phyloP scores from a whole-genome alignment of 2,329 filamentous ascomycete genomes.

The Curvularia spicifera region DNA sequence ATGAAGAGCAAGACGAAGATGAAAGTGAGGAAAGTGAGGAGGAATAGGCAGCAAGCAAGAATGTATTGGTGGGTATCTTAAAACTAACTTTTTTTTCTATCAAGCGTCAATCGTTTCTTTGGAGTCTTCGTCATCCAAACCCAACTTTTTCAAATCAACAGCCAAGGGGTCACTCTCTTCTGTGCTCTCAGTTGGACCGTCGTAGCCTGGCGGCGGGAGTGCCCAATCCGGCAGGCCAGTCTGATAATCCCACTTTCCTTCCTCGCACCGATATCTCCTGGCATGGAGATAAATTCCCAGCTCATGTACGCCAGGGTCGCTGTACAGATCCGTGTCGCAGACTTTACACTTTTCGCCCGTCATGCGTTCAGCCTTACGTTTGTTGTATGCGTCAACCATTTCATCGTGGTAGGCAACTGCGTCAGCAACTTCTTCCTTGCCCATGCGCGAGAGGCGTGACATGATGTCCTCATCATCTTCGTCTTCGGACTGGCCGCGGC shows the following conservation, averaged over 20 bases:
- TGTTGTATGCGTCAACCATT: constrained; percentile 89
- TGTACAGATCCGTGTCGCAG: constrained; percentile 89
- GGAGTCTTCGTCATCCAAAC: constrained; percentile 34
- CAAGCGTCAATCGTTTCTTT: neutral
- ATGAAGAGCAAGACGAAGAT: neutral
- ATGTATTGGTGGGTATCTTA: constrained; percentile 17
- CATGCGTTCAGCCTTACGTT: constrained; percentile 90
- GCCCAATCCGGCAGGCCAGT: constrained; percentile 88
- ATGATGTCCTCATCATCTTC: constrained; percentile 91
- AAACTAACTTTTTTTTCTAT: constrained; percentile 7
- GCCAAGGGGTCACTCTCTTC: constrained; percentile 55
- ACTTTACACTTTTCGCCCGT: constrained; percentile 81
- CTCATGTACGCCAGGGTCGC: constrained; percentile 88
- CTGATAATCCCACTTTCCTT: constrained; percentile 84
- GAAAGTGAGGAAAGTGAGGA: neutral
- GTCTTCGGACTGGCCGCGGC: constrained; percentile 68
- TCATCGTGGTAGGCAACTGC: constrained; percentile 93
- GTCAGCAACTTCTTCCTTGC: constrained; percentile 89
- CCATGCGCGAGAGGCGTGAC: constrained; percentile 83
- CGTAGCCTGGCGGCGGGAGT: constrained; percentile 73
- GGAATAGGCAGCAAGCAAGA: neutral
- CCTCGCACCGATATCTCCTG: constrained; percentile 82
- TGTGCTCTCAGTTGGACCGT: constrained; percentile 72
- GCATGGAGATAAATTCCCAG: constrained; percentile 94
- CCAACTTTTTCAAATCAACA: constrained; percentile 53